phyloP scores from a whole-genome alignment of 1,284 basidiomycete species.

The Tylopilus orsonianus region DNA sequence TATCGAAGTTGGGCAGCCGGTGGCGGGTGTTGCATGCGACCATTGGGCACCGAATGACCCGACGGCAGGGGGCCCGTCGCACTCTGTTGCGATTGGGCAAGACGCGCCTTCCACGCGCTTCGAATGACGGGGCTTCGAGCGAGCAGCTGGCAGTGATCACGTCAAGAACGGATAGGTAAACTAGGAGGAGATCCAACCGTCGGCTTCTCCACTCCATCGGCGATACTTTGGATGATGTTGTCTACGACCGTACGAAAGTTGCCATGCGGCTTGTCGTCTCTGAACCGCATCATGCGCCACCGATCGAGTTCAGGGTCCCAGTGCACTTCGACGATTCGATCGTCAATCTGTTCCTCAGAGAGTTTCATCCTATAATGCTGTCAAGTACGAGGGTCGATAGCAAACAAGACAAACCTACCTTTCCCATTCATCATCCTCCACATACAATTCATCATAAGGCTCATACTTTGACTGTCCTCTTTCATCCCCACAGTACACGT shows the following conservation, averaged over 20 bases:
- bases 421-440: conserved; percentile 94
- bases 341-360: conserved; percentile 86
- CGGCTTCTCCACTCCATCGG: conserved; percentile 88
- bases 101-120: conserved; percentile 64
- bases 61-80: conserved; percentile 14
- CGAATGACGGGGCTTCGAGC: conserved; percentile 59
- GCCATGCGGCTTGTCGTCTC: conserved; percentile 89
- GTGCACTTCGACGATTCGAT: conserved; percentile 90
- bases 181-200: conserved; percentile 48
- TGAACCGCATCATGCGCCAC: conserved; percentile 90
- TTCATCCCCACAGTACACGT: conserved; percentile 77
- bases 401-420: conserved; percentile 48
- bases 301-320: conserved; percentile 72
- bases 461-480: conserved; percentile 65
- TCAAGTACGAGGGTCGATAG: conserved; percentile 9
- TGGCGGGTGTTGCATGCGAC: conserved; percentile 19
- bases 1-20: conserved; percentile 49
- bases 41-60: conserved; percentile 23
- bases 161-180: conserved; percentile 9
- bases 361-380: conserved; percentile 69
- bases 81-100: conserved; percentile 32
- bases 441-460: conserved; percentile 83
- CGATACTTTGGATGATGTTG: conserved; percentile 84
- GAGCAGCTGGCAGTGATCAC: conserved; percentile 50
- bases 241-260: conserved; percentile 84